Conservation (phyloP, 441 rosid genomes). For the Gossypium gossypioides region DNA sequence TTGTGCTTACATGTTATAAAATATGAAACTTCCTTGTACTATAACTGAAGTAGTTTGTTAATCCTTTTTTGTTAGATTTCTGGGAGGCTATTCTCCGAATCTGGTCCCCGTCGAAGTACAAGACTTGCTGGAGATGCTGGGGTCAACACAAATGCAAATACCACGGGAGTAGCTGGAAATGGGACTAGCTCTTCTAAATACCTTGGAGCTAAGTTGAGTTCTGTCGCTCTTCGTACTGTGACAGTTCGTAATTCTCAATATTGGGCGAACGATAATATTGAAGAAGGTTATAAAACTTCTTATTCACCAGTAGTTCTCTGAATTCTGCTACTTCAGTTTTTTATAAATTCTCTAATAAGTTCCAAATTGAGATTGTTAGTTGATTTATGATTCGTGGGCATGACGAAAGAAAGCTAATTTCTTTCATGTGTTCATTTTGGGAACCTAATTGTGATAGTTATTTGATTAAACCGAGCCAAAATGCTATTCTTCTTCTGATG, state of each 20-base stretch:
- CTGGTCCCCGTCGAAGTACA: conserved; percentile 74
- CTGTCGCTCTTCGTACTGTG: conserved; percentile 65
- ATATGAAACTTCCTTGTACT: conserved; percentile 6
- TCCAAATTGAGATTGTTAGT: neutral
- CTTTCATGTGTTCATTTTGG: neutral
- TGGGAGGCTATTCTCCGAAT: conserved; percentile 91
- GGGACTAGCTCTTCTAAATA: conserved; percentile 50
- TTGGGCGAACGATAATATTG: conserved; percentile 76
- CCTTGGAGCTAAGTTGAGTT: conserved; percentile 49
- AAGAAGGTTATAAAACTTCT: conserved; percentile 38
- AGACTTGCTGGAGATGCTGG: conserved; percentile 72
- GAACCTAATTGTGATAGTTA: neutral
- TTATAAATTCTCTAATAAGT: neutral
- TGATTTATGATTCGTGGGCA: neutral
- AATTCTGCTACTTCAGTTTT: neutral
- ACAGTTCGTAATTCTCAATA: conserved; percentile 74
- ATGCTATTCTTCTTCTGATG: neutral
- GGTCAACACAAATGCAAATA: conserved; percentile 39
- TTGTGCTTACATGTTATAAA: neutral
- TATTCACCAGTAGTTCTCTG: conserved; percentile 1
- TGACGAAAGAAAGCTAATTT: neutral
- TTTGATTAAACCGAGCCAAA: neutral
- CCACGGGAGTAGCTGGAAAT: conserved; percentile 48
- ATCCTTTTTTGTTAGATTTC: conserved; percentile 45
- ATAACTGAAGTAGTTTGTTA: conserved; percentile 4